These are phyloP conservation scores for Trametes sanguinea DNA, from an alignment of 768 basidiomycete species.

Conservation along the genomic window DNA sequence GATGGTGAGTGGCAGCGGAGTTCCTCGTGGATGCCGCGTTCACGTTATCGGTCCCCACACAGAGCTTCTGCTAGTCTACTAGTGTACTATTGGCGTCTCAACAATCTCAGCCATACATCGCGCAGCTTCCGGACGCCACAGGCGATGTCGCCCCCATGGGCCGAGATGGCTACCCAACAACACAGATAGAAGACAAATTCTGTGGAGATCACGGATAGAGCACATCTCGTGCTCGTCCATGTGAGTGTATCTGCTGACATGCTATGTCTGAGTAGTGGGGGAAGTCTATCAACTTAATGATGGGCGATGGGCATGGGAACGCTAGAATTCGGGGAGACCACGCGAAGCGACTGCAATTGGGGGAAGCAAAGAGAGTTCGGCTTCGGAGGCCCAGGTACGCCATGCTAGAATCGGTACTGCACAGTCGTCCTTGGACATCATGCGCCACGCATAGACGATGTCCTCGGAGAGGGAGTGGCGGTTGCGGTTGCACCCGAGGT, in stretches of 20 bases:
- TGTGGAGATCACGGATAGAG: neutral
- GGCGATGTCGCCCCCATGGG: neutral
- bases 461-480: neutral
- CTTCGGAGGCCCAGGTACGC: conserved; percentile 15
- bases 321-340: neutral
- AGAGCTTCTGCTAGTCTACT: conserved; percentile 21
- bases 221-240: conserved; percentile 15
- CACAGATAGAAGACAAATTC: neutral
- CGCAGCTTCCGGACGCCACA: neutral
- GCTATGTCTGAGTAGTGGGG: neutral
- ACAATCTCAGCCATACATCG: conserved; percentile 3
- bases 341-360: conserved; percentile 6
- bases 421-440: conserved; percentile 3
- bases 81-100: conserved; percentile 18
- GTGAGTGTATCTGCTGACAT: conserved; percentile 13
- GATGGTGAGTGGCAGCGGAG: conserved; percentile 13
- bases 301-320: conserved; percentile 17
- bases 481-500: conserved; percentile 12
- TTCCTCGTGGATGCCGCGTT: conserved; percentile 10
- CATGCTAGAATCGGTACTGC: conserved; percentile 15
- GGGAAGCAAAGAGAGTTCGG: conserved; percentile 12
- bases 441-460: conserved; percentile 1
- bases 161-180: too few relatives aligned
- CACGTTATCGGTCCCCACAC: conserved; percentile 15
- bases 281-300: conserved; percentile 7